A percentile compares a stretch with the other conserved stretches of the same genome.
These are phyloP conservation scores for Bassia scoparia DNA, from an alignment of 148 eudicot genomes.

Conservation along the genomic window DNA sequence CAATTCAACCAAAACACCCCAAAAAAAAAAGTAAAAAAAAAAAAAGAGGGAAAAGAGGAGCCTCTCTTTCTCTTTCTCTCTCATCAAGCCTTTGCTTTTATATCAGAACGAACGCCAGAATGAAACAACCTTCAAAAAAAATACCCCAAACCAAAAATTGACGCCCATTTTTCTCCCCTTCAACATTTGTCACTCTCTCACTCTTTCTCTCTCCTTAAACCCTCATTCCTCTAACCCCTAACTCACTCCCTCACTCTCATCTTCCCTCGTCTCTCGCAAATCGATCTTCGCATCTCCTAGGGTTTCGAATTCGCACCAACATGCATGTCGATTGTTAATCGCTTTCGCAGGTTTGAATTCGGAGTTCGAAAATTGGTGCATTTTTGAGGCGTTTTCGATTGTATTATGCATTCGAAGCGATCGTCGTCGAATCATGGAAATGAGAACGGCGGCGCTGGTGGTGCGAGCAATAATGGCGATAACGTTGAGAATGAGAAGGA, in stretches of 20 bases:
- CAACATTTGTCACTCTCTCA: slow-evolving; percentile 5
- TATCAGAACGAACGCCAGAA: not conserved
- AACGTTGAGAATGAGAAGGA: not conserved
- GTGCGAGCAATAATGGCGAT: slow-evolving; percentile 2
- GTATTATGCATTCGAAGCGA: slow-evolving; percentile 60
- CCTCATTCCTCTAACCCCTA: slow-evolving; percentile 15
- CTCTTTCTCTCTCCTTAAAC: slow-evolving; percentile 5
- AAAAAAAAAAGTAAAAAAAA: not conserved
- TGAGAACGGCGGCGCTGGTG: slow-evolving; percentile 29
- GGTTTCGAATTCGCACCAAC: slow-evolving; percentile 14
- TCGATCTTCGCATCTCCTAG: not conserved
- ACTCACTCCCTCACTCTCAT: not conserved
- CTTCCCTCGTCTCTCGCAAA: not conserved
- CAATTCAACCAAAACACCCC: no score
- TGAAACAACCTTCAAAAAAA: no score
- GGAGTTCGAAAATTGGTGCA: not conserved
- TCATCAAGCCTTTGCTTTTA: not conserved
- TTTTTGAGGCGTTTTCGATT: not conserved
- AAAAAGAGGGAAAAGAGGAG: no score
- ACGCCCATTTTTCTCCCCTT: not conserved
- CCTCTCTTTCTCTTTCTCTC: not conserved
- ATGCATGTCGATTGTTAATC: slow-evolving; percentile 18
- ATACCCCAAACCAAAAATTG: no score
- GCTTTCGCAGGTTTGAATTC: not conserved
- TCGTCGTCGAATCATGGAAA: slow-evolving; percentile 50